These are phyloP conservation scores for Thielaviopsis musarum DNA, from an alignment of 2,329 filamentous ascomycete genomes.

Conservation along the genomic window DNA sequence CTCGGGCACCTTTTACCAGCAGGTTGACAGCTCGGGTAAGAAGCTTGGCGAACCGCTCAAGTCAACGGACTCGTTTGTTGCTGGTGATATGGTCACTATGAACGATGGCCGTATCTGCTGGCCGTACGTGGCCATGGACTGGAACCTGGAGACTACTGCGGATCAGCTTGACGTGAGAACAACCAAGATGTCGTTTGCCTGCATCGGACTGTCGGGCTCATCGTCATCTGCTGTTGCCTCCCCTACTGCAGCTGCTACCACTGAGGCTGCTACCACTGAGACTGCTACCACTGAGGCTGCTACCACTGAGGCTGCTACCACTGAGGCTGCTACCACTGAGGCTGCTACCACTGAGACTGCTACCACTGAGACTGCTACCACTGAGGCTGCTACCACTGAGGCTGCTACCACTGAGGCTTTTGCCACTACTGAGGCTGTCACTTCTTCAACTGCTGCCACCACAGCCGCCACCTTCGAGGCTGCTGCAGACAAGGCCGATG, in stretches of 20 bases:
- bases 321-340: constrained; percentile 34
- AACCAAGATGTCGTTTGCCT: constrained; percentile 37
- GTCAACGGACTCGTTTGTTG: constrained; percentile 37
- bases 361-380: no score
- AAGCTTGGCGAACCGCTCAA: constrained; percentile 33
- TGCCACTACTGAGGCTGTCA: no score
- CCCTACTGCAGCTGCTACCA: constrained; percentile 22
- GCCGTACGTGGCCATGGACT: constrained; percentile 41
- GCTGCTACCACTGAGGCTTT: not conserved
- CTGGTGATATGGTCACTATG: constrained; percentile 46
- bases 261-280: constrained; percentile 26
- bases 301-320: constrained; percentile 43
- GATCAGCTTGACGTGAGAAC: constrained; percentile 15
- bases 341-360: not conserved
- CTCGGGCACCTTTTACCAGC: constrained; percentile 41
- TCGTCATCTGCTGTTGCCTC: not conserved
- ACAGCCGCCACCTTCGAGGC: not conserved
- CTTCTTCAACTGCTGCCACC: not conserved
- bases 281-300: constrained; percentile 24
- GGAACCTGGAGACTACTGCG: constrained; percentile 24
- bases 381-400: no score
- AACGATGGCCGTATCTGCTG: constrained; percentile 42
- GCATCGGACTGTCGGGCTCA: constrained; percentile 16
- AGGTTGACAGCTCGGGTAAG: constrained; percentile 32
- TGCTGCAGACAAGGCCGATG: not conserved